Evolutionary conservation across 768 basidiomycete genomes (phyloP), one percentile per base, ranked within the genome.

Genomic region (Mycena vulgaris): DNA sequence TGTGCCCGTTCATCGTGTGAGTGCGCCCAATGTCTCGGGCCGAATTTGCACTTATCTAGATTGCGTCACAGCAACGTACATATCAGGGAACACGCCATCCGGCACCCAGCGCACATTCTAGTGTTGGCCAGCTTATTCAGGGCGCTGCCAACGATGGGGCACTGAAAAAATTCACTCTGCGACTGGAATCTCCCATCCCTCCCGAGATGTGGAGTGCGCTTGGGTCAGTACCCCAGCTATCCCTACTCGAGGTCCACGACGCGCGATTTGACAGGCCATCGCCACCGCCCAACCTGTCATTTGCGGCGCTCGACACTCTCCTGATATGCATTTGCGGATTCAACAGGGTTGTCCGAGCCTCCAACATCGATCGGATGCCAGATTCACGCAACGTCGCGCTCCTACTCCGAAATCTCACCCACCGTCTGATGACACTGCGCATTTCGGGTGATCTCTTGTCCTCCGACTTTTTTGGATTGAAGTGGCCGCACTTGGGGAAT

Each of bases 391-490:
- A 55, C 21, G 52, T 64, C 23, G 3, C 19, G 2, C 23, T 19
- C 6, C 27, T 64, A 21, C 63, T 64, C 7, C 27, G 9, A 23
- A 45, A 55, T 33, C 19, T 55, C 51, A 31, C 27, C 30, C 16
- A 39, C 13, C 1, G 28, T 13, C 39, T 64, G 28, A 21, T 13
- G 25, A 33, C 9, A 7, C 16, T 64, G 1, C 40, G n/a, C 14
- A 64, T 64, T 21, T 64, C 67, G 14, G 67, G 67, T 0, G 68
- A 68, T 25, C 23, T 68, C 8, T 40, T 68, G 16, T 25, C 40
- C 23, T 16, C 49, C 2, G 60, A 28, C 0, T 63, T 68, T 39
- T 25, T 31, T 8, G 19, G 40, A 9, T 9, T 62, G 13, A 2
- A 13, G 7, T 62, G 67, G 67, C 45, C 2, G 2, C 13, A 25